Base-by-base conservation (phyloP, 1,284 basidiomycete species). In the Ceratobasidium papillatum region DNA sequence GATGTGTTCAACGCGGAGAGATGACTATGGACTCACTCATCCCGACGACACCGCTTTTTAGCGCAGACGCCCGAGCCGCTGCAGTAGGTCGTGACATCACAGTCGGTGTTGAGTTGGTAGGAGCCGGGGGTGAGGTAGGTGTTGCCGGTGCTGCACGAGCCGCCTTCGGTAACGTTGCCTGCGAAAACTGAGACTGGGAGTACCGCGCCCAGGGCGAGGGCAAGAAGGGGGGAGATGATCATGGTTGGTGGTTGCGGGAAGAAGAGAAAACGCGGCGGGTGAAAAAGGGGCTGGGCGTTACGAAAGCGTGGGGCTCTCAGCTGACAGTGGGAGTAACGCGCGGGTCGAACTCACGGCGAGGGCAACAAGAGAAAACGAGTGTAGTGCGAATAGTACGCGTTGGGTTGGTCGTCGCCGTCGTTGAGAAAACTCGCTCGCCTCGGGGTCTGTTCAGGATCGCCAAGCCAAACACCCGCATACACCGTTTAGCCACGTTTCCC, bases 21-120 rank as follows among this genome's bases (percentile, higher is more conserved):
- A 49, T 9, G 22, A 27, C 34, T 27, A 38, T 71, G 80, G 82
- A 79, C 11, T 78, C 30, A 94, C 71, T 91, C 88, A 80, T 95
- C 93, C 76, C 82, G 87, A 77, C 94, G 86, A 82, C 94, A 96
- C 7, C 88, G 86, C 79, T 89, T 91, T 68, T 83, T 81, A 43
- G 85, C 81, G 81, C 94, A 96, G 17, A 84, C 86, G 52, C 85
- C 84, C 74, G 84, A 84, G 36, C 83, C 79, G 9, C 86, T 85
- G 82, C 92, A 95, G 83, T 86, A 95, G 14, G 87, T 90, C 74
- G 85, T 84, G 0, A 88, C 83, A 80, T 91, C 88, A 83, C 94
- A 95, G 79, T 95, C 91, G 77, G 87, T 87, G 81, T 87, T 87
- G 82, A 94, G 91, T 79, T 92, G 89, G 82, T 88, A 92, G 14